Conservation (phyloP, 2,329 filamentous ascomycete species). For the Ophiostoma ulmi region DNA sequence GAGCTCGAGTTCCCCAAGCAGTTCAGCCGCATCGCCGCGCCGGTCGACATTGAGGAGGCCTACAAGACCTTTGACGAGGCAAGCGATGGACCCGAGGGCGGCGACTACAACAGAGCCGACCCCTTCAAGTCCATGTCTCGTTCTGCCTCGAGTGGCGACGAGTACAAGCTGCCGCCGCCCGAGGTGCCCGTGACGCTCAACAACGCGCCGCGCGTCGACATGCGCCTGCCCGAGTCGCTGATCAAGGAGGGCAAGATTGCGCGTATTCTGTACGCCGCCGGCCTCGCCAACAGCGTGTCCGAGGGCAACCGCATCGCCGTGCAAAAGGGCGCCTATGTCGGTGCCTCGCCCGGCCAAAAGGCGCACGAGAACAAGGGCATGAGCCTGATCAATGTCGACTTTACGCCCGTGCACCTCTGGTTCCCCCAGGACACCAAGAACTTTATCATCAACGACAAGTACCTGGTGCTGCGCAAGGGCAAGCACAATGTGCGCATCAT, state of each 20-base stretch:
- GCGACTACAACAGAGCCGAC: not conserved
- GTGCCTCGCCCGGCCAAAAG: slow-evolving; percentile 40
- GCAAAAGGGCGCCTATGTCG: slow-evolving; percentile 56
- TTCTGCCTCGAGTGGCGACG: not conserved
- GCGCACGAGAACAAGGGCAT: slow-evolving; percentile 38
- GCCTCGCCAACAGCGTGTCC: slow-evolving; percentile 50
- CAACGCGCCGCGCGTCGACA: slow-evolving; percentile 49
- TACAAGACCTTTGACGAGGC: slow-evolving; percentile 22
- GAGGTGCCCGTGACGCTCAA: slow-evolving; percentile 34
- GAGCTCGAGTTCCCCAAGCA: slow-evolving; percentile 12
- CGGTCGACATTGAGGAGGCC: slow-evolving; percentile 4
- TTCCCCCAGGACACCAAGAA: slow-evolving; percentile 52
- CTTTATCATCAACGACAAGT: slow-evolving; percentile 55
- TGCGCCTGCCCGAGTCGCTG: slow-evolving; percentile 55
- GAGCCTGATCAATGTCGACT: slow-evolving; percentile 50
- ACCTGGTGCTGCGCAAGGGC: slow-evolving; percentile 58
- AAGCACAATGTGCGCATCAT: slow-evolving; percentile 60
- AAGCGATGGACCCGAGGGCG: slow-evolving; percentile 16
- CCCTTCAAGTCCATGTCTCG: not conserved
- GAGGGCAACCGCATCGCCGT: slow-evolving; percentile 56
- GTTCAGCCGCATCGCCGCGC: not conserved
- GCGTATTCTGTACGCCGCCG: slow-evolving; percentile 55
- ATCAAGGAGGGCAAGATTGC: slow-evolving; percentile 52
- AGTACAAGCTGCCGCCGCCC: slow-evolving; percentile 22
- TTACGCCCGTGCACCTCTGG: slow-evolving; percentile 58